phyloP scores from a whole-genome alignment of 495 filamentous ascomycete species.

The Penicillium parvum region DNA sequence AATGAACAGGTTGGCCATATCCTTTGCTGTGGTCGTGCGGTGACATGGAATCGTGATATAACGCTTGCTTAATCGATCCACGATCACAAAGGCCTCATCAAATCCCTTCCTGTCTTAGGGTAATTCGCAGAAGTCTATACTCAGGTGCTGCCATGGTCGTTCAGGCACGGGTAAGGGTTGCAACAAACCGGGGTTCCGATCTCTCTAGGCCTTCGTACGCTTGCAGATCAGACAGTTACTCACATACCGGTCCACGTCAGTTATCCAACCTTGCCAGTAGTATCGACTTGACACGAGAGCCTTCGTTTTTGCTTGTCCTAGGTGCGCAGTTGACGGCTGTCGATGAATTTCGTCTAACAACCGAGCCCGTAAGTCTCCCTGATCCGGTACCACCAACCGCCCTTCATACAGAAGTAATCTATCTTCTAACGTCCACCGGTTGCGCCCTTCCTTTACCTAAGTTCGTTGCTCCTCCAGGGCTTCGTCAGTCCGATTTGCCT shows the following conservation, averaged over 20 bases:
- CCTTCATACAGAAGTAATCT: not conserved
- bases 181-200: not conserved
- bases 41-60: not conserved
- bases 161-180: not conserved
- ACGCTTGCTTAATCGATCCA: conserved; percentile 1
- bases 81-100: not conserved
- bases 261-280: not conserved
- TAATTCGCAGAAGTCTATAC: not conserved
- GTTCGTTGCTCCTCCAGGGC: not conserved
- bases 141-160: not conserved
- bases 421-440: not conserved
- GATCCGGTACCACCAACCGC: not conserved
- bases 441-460: not conserved
- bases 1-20: not conserved
- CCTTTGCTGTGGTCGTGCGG: not conserved
- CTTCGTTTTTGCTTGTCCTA: conserved; percentile 1
- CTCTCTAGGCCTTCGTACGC: conserved; percentile 1
- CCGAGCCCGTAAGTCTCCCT: not conserved
- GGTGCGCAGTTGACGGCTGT: conserved; percentile 2
- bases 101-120: not conserved
- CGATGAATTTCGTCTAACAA: conserved; percentile 10
- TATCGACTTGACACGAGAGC: not conserved
- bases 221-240: not conserved
- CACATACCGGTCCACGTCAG: not conserved
- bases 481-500: not conserved